Evolutionary conservation across 257 asterid genomes (phyloP).

Genomic region (Coffea canephora): DNA sequence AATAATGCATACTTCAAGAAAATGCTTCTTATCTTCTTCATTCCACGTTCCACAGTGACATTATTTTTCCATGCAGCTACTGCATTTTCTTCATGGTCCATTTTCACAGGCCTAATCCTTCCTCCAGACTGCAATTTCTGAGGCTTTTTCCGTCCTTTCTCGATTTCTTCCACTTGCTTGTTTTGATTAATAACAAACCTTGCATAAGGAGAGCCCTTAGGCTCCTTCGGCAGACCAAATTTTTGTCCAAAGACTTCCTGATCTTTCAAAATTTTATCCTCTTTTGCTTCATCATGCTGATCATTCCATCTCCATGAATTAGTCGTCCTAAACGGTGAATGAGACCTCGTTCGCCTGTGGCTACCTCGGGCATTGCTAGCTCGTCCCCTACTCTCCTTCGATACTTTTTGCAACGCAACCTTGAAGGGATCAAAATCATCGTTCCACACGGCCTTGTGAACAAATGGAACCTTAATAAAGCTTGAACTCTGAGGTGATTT

Average conservation of each 20-base stretch:
- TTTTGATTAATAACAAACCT: constrained; percentile 59
- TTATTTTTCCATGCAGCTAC: constrained; percentile 4
- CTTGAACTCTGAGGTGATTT: constrained; percentile 36
- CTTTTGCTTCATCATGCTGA: background rate
- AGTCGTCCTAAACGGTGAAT: constrained; percentile 42
- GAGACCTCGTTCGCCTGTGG: constrained; percentile 56
- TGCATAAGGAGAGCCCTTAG: constrained; percentile 66
- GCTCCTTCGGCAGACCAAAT: constrained; percentile 40
- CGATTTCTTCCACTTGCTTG: constrained; percentile 31
- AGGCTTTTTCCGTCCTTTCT: background rate
- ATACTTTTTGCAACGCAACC: constrained; percentile 63
- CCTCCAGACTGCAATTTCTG: constrained; percentile 4
- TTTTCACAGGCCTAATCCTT: constrained; percentile 14
- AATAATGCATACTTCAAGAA: constrained; percentile 49
- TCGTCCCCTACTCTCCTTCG: constrained; percentile 55
- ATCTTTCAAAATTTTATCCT: constrained; percentile 12
- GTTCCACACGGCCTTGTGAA: constrained; percentile 40
- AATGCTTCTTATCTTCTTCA: constrained; percentile 47
- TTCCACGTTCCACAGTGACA: constrained; percentile 26
- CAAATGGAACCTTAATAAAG: constrained; percentile 45
- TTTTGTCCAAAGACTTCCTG: constrained; percentile 21
- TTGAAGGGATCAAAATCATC: constrained; percentile 60
- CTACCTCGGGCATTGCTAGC: constrained; percentile 11
- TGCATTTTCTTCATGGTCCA: constrained; percentile 1
- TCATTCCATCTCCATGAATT: constrained; percentile 9